These are phyloP conservation scores for Fusarium sp. DNA, from an alignment of 2,329 filamentous ascomycete genomes.

Conservation along the genomic window DNA sequence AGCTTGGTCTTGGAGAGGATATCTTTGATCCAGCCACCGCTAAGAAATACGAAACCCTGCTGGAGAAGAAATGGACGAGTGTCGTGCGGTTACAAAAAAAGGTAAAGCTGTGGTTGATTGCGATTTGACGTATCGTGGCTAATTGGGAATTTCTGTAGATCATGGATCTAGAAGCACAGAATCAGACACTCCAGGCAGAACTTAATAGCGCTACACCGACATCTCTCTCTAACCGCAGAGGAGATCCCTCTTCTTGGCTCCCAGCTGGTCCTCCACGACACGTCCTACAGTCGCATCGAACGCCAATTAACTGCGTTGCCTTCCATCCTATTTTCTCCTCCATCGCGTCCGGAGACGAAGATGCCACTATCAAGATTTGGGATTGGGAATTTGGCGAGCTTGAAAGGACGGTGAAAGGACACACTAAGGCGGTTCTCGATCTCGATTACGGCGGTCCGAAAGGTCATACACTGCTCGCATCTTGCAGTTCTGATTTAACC, in stretches of 20 bases:
- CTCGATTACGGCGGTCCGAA: slow-evolving; percentile 88
- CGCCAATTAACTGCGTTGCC: slow-evolving; percentile 86
- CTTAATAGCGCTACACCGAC: slow-evolving; percentile 83
- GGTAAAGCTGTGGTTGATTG: slow-evolving; percentile 62
- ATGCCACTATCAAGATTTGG: slow-evolving; percentile 96
- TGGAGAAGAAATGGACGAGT: slow-evolving; percentile 99
- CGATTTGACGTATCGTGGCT: slow-evolving; percentile 16
- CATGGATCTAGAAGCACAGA: slow-evolving; percentile 89
- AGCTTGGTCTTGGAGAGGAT: slow-evolving; percentile 78
- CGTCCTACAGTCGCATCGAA: slow-evolving; percentile 77
- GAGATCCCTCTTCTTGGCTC: slow-evolving; percentile 85
- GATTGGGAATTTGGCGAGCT: slow-evolving; percentile 95
- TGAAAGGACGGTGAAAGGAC: slow-evolving; percentile 90
- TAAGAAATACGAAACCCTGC: slow-evolving; percentile 93
- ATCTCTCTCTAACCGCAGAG: slow-evolving; percentile 75
- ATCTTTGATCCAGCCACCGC: slow-evolving; percentile 82
- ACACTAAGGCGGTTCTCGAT: slow-evolving; percentile 89
- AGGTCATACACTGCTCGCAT: slow-evolving; percentile 68
- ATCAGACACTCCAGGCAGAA: slow-evolving; percentile 80
- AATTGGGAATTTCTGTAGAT: slow-evolving; percentile 68
- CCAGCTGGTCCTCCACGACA: slow-evolving; percentile 86
- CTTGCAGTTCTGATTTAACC: slow-evolving; percentile 88
- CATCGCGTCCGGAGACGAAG: slow-evolving; percentile 89
- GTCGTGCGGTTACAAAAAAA: slow-evolving; percentile 96
- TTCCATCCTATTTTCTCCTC: slow-evolving; percentile 95